Conservation (phyloP, 1,284 basidiomycete genomes). For the Pyrrhoderma lamaoense region DNA sequence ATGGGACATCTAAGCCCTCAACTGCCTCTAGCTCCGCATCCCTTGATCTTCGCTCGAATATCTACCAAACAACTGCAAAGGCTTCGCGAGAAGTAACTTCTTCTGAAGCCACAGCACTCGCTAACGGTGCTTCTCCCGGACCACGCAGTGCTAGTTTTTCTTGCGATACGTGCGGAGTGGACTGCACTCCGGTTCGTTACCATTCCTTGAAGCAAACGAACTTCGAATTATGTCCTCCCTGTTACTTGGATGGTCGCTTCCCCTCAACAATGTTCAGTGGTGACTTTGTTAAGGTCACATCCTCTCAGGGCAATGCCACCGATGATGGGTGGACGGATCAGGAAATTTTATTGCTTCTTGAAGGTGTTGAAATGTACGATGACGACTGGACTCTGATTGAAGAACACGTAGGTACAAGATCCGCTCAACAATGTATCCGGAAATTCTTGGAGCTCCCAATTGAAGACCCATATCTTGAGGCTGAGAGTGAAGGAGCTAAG, state of each 20-base stretch:
- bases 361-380: constrained; percentile 96
- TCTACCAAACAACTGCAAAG: constrained; percentile 84
- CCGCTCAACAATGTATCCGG: constrained; percentile 90
- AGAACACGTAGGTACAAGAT: constrained; percentile 86
- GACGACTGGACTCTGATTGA: constrained; percentile 94
- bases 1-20: constrained; percentile 41
- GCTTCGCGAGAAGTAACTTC: constrained; percentile 61
- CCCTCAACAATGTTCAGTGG: constrained; percentile 95
- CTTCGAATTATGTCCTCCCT: constrained; percentile 82
- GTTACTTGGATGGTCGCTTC: constrained; percentile 96
- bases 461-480: constrained; percentile 83
- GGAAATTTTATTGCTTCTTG: constrained; percentile 83
- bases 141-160: constrained; percentile 47
- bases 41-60: constrained; percentile 78
- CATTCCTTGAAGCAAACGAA: constrained; percentile 91
- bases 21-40: constrained; percentile 72
- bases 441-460: constrained; percentile 97
- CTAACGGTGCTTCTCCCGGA: constrained; percentile 46
- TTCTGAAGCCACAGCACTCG: constrained; percentile 55
- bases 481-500: constrained; percentile 57
- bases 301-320: constrained; percentile 32
- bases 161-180: constrained; percentile 93
- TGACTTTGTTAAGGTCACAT: constrained; percentile 90
- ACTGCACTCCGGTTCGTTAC: constrained; percentile 86
- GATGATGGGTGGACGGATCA: constrained; percentile 87